Base-by-base conservation (phyloP, 306 rosid genomes). In the Lagenaria siceraria region DNA sequence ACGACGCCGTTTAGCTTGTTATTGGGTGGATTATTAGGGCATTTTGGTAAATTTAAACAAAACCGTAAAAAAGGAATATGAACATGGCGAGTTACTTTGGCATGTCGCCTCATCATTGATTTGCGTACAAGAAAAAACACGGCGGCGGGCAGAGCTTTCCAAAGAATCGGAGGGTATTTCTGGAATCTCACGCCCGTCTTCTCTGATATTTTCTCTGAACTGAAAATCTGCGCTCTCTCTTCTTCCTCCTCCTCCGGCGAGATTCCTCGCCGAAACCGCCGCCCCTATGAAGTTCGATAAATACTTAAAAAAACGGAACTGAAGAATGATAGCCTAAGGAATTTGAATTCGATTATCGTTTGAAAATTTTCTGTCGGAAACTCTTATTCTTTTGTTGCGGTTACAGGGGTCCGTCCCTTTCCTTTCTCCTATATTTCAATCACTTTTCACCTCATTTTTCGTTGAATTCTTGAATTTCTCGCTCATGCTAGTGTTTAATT, bases 101-200 rank as follows among this genome's bases (percentile, higher is more conserved):
- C 77, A 81, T 81, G 77, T 61, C 74, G 69, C 77, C 81, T 76
- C 68, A 77, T 55, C 78, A 76, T 59, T 62, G 22, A 31, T 42
- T 75, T 62, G 22, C 75, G 75, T 69, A 42, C 75, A 69, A 48
- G 42, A 52, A 53, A n/a, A 46, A 15, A 25, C 61, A 55, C 33
- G 55, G 43, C 49, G 58, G 27, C 27, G 49, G 55, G 4, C 55
- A 7, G 69, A 13, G 15, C 60, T 71, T 71, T 71, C 33, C 56
- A 70, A 69, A 70, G 54, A 40, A 69, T 35, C 31, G 13, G 21
- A 11, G 56, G 76, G 59, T 7, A 71, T 4, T 48, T 48, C 17
- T 4, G 76, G 58, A 71, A 48, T 71, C 48, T 71, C 21, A 8
- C 8, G 10, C 18, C 59, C 76, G 3, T 43, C 56, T 48, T 24